phyloP scores from a whole-genome alignment of 2,329 filamentous ascomycete genomes.

The Aureobasidium sp. region DNA sequence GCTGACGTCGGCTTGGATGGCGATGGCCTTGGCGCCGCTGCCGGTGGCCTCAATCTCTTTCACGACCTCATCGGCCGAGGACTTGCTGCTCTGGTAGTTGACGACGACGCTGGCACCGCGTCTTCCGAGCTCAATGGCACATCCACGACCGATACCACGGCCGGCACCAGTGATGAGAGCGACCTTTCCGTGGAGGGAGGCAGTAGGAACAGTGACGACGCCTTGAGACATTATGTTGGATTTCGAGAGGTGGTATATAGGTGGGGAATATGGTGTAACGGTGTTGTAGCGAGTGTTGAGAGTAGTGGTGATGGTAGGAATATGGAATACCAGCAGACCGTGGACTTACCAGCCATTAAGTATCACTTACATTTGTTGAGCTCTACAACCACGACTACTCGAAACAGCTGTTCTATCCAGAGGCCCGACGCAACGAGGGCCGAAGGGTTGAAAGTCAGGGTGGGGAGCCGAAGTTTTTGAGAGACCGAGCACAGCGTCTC shows the following conservation, averaged over 20 bases:
- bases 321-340: not conserved
- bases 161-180: conserved; percentile 59
- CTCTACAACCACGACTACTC: not conserved
- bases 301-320: not conserved
- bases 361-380: not conserved
- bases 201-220: conserved; percentile 37
- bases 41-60: conserved; percentile 39
- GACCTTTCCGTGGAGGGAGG: conserved; percentile 47
- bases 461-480: conserved; percentile 14
- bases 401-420: conserved; percentile 4
- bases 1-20: conserved; percentile 54
- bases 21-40: conserved; percentile 47
- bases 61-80: conserved; percentile 43
- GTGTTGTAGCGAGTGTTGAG: conserved; percentile 2
- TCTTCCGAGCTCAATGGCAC: conserved; percentile 59
- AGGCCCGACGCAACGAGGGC: conserved; percentile 5
- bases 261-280: not conserved
- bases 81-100: conserved; percentile 54
- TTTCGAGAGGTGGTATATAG: not conserved
- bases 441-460: conserved; percentile 11
- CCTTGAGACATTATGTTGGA: conserved; percentile 16
- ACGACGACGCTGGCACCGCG: conserved; percentile 59
- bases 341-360: conserved; percentile 1
- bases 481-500: conserved; percentile 10
- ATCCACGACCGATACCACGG: conserved; percentile 60